Base-by-base conservation (phyloP, 352 stramenopile species). In the Globisporangium canariense region DNA sequence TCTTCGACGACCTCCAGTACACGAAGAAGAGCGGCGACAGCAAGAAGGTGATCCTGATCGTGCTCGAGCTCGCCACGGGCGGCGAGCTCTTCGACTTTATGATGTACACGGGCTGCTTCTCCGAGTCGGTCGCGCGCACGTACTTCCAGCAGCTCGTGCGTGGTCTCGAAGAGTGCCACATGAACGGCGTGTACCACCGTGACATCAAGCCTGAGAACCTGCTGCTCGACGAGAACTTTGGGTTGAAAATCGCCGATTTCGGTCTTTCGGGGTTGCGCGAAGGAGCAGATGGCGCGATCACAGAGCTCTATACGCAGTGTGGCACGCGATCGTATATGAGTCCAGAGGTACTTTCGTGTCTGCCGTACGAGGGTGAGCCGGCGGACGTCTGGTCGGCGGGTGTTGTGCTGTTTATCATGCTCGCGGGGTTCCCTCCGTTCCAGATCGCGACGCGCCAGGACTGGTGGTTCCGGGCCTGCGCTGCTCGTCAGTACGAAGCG, bases 141-240 rank as follows among this genome's bases (percentile, higher is more conserved):
- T 97, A 97, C 73, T 96, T 97, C 67, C 76, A 83, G 68, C 88
- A 97, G 71, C 86, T 97, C 25, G 73, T 96, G 32, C 58, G 70
- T 11, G 90, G 88, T 0, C 74, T 97, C 28, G 83, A 92, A 54
- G 78, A 79, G 50, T 97, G 87, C 69, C 90, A 97, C 69, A 64
- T 58, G 18, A 86, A 83, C 57, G 84, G 86, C 50, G 86, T 97
- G n/a, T 94, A 90, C 70, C 90, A 97, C 55, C 88, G 93, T 56
- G 93, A 98, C 66, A 94, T 98, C 63, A 98, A 98, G 74, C 93
- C 93, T 4, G 93, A 98, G 66, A 98, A 98, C 66, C 65, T 98
- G 51, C 71, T 98, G 14, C 64, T 98, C 36, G 89, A 97, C 70
- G 77, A 88, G 18, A 77, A 83, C 36, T 93, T 91, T 60, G 55